Evolutionary conservation across 139 green algal species (phyloP).

Genomic region (Gonium pectorale): DNA sequence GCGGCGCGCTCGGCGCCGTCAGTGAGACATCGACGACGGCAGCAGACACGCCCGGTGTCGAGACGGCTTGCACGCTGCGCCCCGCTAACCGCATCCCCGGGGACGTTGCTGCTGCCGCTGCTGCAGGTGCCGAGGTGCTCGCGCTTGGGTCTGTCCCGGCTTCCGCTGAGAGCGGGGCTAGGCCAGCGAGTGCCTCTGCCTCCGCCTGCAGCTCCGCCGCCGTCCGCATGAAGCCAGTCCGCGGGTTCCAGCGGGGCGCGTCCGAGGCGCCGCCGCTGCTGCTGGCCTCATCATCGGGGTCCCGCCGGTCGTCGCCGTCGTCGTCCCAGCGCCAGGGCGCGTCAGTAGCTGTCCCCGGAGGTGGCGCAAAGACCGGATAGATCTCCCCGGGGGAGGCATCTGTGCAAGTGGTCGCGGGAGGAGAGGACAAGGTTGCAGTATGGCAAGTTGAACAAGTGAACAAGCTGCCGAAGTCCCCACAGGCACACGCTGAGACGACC

Average conservation of each 20-base stretch:
- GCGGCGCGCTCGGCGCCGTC: neutral
- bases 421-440: no score
- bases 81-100: no score
- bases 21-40: constrained; percentile 11
- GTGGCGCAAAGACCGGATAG: constrained; percentile 50
- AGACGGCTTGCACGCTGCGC: no score
- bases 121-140: no score
- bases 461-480: no score
- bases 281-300: constrained; percentile 4
- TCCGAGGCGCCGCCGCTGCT: neutral
- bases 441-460: no score
- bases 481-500: no score
- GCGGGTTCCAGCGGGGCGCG: constrained; percentile 60
- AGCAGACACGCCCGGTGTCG: no score
- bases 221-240: constrained; percentile 63
- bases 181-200: no score
- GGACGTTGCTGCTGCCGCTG: neutral
- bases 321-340: constrained; percentile 46
- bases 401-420: neutral
- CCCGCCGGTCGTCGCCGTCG: neutral
- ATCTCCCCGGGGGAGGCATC: constrained; percentile 8
- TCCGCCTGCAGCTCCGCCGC: constrained; percentile 33
- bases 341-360: neutral
- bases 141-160: no score
- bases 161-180: no score